Base-by-base conservation (phyloP, 371 early-diverging fungal species). In the Mortierella sp. region DNA sequence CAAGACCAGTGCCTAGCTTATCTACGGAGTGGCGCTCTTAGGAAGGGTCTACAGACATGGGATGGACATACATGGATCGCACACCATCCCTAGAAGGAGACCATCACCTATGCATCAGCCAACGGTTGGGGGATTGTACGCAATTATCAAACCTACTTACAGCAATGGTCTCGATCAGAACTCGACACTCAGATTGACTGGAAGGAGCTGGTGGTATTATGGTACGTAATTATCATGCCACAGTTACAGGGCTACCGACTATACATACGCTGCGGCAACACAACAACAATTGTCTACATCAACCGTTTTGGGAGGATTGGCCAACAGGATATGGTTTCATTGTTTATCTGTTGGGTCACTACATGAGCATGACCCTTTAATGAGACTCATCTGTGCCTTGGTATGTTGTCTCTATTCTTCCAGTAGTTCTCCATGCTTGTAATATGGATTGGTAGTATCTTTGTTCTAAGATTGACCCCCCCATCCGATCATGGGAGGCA, bases 101-200 rank as follows among this genome's bases (percentile, higher is more conserved):
- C 72, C 0, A 81, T 61, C 66, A 79, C 84, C 19, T 74, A 79
- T 61, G 76, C 79, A 0, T 84, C 77, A 4, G 70, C 65, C 53
- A 36, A 41, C 0, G 73, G 76, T 0, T 83, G 72, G 78, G 83
- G 75, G 7, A 71, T 83, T 2, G 75, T 77, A 16, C 40, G 41
- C 36, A 53, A 63, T 41, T 45, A 28, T 8, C 64, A 41, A 1
- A 55, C 65, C 4, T 41, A 52, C n/a, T 52, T 45, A 3, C 72
- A 69, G 19, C 21, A 1, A 7, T 84, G 77, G 77, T 48, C n/a
- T 11, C n/a, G 55, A 4, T 1, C 65, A 43, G n/a, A 60, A 64
- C 15, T 45, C 24, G 22, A 48, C 19, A 22, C 43, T 1, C 68
- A 83, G 61, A 76, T 76, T 64, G 67, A 76, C 43, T 58, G 21